Conservation (phyloP, 495 filamentous ascomycete species). For the Xylaria nigripes region DNA sequence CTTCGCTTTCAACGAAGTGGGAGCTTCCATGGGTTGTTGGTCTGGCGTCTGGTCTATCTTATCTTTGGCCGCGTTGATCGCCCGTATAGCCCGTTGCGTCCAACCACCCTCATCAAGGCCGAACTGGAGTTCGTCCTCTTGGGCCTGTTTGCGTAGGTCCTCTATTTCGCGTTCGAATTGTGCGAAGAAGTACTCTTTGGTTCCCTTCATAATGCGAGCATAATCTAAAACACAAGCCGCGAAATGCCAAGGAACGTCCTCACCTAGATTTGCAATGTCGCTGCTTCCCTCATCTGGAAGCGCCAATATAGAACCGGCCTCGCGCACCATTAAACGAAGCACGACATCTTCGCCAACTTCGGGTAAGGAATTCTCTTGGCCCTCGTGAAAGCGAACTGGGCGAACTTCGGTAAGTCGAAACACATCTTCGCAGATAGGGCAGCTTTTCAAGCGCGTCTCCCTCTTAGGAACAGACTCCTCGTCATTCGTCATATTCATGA, state of each 20-base stretch:
- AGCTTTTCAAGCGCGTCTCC: constrained; percentile 77
- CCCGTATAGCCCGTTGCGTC: constrained; percentile 71
- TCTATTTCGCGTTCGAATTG: constrained; percentile 73
- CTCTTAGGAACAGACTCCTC: constrained; percentile 56
- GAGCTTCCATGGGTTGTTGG: not conserved
- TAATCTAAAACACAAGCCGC: constrained; percentile 91
- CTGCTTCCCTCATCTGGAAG: constrained; percentile 72
- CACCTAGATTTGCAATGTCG: constrained; percentile 54
- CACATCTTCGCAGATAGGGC: constrained; percentile 89
- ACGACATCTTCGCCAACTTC: constrained; percentile 83
- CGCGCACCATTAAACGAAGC: constrained; percentile 70
- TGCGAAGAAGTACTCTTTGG: constrained; percentile 72
- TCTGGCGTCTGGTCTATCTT: constrained; percentile 37
- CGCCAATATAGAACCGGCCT: constrained; percentile 72
- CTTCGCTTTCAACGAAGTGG: constrained; percentile 14
- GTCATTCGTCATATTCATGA: constrained; percentile 82
- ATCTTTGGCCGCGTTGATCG: constrained; percentile 63
- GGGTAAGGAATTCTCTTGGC: constrained; percentile 74
- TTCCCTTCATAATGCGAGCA: constrained; percentile 90
- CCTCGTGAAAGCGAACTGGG: constrained; percentile 83
- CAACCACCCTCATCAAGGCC: constrained; percentile 83
- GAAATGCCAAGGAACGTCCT: constrained; percentile 89
- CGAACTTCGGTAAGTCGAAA: constrained; percentile 83
- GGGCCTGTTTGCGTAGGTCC: constrained; percentile 63
- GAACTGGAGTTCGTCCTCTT: constrained; percentile 87